Conservation (phyloP, 331 rosid species). For the Pyracantha coccinea region DNA sequence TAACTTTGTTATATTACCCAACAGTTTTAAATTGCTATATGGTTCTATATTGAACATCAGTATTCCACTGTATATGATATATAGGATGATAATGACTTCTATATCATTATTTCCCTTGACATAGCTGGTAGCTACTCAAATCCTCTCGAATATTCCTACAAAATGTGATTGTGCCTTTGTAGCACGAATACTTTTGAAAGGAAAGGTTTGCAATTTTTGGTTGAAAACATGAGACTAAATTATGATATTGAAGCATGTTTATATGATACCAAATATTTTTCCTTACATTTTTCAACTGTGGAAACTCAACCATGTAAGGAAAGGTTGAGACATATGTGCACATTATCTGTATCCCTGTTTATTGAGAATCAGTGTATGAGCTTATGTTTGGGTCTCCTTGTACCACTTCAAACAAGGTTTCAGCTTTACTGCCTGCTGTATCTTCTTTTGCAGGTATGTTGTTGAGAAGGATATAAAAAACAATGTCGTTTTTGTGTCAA, state of each 20-base stretch:
- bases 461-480: slow-evolving; percentile 80
- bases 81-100: not conserved
- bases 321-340: not conserved
- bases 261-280: too few relatives aligned
- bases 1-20: not conserved
- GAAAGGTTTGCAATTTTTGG: too few relatives aligned
- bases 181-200: not conserved
- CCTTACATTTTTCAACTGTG: not conserved
- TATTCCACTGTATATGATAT: not conserved
- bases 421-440: not conserved
- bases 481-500: slow-evolving; percentile 85
- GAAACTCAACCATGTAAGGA: not conserved
- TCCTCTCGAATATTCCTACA: not conserved
- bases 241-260: too few relatives aligned
- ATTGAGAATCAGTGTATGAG: not conserved
- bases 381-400: not conserved
- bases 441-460: slow-evolving; percentile 64
- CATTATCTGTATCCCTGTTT: not conserved
- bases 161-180: not conserved
- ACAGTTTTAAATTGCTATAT: not conserved
- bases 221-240: too few relatives aligned
- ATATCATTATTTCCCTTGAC: not conserved
- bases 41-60: not conserved
- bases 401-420: not conserved
- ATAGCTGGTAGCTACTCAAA: not conserved